Base-by-base conservation (phyloP, 2,329 filamentous ascomycete genomes). In the Ascochyta koolunga region DNA sequence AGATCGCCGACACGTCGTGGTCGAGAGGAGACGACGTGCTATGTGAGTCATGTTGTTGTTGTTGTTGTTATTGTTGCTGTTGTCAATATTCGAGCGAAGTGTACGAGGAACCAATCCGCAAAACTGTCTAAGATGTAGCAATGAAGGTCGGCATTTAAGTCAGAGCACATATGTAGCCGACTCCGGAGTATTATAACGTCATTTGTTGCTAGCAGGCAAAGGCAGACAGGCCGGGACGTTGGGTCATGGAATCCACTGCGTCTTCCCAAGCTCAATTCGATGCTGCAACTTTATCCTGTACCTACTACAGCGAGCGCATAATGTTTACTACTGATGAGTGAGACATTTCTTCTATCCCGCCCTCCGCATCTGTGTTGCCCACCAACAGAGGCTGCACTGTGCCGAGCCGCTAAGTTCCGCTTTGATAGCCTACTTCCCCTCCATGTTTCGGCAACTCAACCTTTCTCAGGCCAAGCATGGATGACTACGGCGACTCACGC, bases 371-470 rank as follows among this genome's bases (percentile, higher is more conserved):
- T 21, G 31, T 35, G 22, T 13, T 36, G 19, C 13, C 18, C 18
- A n/a, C 19, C 21, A 45, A 2, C 25, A 45, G 31, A 52, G 18
- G 24, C 31, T 3, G 49, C 37, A 42, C n/a, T 24, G 38, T 47
- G 61, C 57, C 59, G 58, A 60, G 61, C 29, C 61, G 31, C 54
- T 50, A 56, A 43, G 4, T 21, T 9, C 21, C 43, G 22, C 29
- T 25, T 49, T 61, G 51, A 61, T 66, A 65, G 64, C 61, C 64
- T 64, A 67, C 61, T 59, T 64, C 55, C 33, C 48, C 49, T 56
- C 57, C 15, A 16, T 16, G 15, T 58, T 52, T 37, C 53, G 53
- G 53, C 42, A 50, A 56, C 47, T 56, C 47, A 43, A 58, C 59
- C 54, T 58, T 45, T 16, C 27, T 36, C 39, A 32, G 36, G 25